Conservation (phyloP, 2,329 filamentous ascomycete species). For the Trichocomaceae sp. region DNA sequence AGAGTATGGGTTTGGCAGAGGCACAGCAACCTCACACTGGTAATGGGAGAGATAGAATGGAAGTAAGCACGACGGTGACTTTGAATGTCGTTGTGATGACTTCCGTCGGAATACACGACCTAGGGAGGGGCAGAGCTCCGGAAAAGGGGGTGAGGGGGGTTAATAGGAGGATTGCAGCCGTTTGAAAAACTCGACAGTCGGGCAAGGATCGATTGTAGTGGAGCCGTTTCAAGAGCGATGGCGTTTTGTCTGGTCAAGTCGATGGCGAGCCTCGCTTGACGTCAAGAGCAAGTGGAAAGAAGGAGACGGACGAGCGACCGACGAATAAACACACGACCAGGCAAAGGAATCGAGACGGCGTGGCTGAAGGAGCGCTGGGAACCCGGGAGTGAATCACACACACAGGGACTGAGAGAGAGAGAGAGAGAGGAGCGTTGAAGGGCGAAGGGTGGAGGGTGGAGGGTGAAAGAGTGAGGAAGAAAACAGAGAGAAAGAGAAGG, state of each 20-base stretch:
- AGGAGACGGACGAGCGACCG: background rate
- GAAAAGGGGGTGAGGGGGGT: slow-evolving; percentile 16
- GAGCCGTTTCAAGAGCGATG: slow-evolving; percentile 4
- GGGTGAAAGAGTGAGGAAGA: background rate
- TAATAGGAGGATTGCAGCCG: background rate
- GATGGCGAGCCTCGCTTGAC: background rate
- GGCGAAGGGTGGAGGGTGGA: slow-evolving; percentile 6
- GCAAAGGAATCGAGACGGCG: background rate
- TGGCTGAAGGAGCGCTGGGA: slow-evolving; percentile 20
- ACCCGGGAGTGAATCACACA: slow-evolving; percentile 15
- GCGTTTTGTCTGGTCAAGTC: slow-evolving; percentile 2
- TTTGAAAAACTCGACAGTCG: slow-evolving; percentile 6
- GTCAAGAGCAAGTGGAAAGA: slow-evolving; percentile 1
- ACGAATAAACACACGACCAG: slow-evolving; percentile 2
- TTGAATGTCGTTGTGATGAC: too few species aligned
- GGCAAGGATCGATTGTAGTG: slow-evolving; percentile 19
- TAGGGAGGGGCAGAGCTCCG: slow-evolving; percentile 10
- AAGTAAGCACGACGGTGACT: background rate
- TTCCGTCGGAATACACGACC: too few species aligned
- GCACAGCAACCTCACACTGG: background rate
- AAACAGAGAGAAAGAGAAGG: slow-evolving; percentile 1
- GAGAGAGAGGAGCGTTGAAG: background rate
- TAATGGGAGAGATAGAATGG: background rate
- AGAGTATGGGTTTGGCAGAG: background rate
- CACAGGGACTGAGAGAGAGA: slow-evolving; percentile 12